phyloP scores from a whole-genome alignment of 2,329 filamentous ascomycete genomes.

The Nannizziopsis barbatae region DNA sequence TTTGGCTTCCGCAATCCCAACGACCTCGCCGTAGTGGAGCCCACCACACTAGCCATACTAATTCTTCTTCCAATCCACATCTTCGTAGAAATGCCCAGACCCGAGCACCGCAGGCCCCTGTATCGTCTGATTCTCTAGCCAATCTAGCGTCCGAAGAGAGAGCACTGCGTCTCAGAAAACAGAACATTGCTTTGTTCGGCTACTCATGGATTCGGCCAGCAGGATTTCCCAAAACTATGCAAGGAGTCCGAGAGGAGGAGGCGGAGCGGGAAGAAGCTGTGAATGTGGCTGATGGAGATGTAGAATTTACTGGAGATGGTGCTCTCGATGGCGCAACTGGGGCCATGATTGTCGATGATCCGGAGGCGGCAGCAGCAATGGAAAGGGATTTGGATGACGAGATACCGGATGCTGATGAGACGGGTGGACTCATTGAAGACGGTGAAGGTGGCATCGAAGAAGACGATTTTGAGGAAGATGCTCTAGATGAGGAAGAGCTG shows the following conservation, averaged over 20 bases:
- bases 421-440: constrained; percentile 16
- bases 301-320: constrained; percentile 62
- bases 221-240: constrained; percentile 76
- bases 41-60: constrained; percentile 19
- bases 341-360: constrained; percentile 23
- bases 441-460: constrained; percentile 35
- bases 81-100: constrained; percentile 20
- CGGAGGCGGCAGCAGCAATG: constrained; percentile 21
- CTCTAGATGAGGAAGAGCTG: constrained; percentile 33
- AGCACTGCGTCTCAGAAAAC: constrained; percentile 61
- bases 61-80: constrained; percentile 16
- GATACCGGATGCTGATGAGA: constrained; percentile 35
- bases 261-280: constrained; percentile 80
- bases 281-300: constrained; percentile 55
- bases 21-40: constrained; percentile 34
- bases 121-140: constrained; percentile 52
- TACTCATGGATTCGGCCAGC: constrained; percentile 83
- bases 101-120: constrained; percentile 31
- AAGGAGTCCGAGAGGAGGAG: constrained; percentile 80
- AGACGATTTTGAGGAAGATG: constrained; percentile 28
- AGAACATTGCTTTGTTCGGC: constrained; percentile 77
- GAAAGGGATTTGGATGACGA: constrained; percentile 38
- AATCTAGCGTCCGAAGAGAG: constrained; percentile 66
- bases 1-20: constrained; percentile 61
- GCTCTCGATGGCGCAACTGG: constrained; percentile 39